Evolutionary conservation across 495 filamentous ascomycete genomes (phyloP).

Genomic region (Neurospora cerealis): DNA sequence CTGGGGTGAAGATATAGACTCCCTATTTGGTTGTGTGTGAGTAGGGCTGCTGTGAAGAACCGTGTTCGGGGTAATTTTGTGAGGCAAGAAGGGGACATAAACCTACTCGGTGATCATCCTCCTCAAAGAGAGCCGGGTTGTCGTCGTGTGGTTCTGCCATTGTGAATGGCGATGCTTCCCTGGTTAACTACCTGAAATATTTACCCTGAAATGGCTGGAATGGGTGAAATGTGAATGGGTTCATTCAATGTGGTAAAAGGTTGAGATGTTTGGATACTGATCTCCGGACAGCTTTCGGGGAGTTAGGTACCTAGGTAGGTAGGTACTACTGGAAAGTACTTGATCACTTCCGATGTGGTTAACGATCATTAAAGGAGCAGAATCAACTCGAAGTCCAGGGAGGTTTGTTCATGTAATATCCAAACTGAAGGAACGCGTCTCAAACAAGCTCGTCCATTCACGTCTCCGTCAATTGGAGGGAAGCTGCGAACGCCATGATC

Average conservation of each 20-base stretch:
- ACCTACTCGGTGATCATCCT: constrained; percentile 25
- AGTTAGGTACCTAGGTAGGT: not conserved
- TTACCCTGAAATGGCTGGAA: not conserved
- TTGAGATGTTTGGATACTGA: not conserved
- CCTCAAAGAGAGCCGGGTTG: constrained; percentile 8
- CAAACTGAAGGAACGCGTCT: not conserved
- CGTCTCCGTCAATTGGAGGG: not conserved
- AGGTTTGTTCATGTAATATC: not conserved
- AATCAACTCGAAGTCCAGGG: not conserved
- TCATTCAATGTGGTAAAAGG: not conserved
- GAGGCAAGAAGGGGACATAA: not conserved
- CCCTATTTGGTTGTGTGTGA: constrained; percentile 32
- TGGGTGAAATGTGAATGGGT: not conserved
- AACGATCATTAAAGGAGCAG: not conserved
- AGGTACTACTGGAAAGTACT: not conserved
- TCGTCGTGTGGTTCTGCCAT: constrained; percentile 11
- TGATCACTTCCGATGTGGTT: not conserved
- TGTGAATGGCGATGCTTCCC: not conserved
- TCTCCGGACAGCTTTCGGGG: not conserved
- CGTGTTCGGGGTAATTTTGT: not conserved
- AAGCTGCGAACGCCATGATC: not conserved
- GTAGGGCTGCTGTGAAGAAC: not conserved
- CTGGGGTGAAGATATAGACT: constrained; percentile 59
- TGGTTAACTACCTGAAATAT: not conserved
- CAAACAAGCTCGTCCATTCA: not conserved